These are phyloP conservation scores for Daldinia concentrica DNA, from an alignment of 495 filamentous ascomycete genomes.

Conservation along the genomic window DNA sequence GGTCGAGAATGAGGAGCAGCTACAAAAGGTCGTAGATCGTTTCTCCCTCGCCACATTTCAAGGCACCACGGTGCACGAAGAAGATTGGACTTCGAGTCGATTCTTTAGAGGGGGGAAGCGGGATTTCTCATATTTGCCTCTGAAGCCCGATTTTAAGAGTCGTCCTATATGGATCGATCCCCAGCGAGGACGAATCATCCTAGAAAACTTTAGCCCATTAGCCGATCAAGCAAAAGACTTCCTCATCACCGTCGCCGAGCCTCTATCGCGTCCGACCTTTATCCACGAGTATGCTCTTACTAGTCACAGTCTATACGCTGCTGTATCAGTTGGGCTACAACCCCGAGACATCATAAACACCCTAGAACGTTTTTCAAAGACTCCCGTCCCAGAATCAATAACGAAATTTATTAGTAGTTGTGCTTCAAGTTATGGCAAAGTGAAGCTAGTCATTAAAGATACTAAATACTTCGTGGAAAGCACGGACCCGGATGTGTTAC, in stretches of 20 bases:
- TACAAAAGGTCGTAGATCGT: slow-evolving; percentile 70
- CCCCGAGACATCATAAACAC: slow-evolving; percentile 90
- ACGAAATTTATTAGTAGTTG: slow-evolving; percentile 80
- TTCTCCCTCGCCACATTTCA: slow-evolving; percentile 65
- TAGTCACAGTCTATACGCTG: slow-evolving; percentile 91
- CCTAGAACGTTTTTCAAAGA: slow-evolving; percentile 88
- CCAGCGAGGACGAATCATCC: slow-evolving; percentile 79
- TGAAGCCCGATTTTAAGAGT: slow-evolving; percentile 89
- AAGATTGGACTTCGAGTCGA: slow-evolving; percentile 58
- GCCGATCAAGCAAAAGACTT: slow-evolving; percentile 91
- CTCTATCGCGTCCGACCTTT: slow-evolving; percentile 83
- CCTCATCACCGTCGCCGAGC: slow-evolving; percentile 94
- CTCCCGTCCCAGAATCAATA: slow-evolving; percentile 79
- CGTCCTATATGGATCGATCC: slow-evolving; percentile 95
- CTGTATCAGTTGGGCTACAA: slow-evolving; percentile 88
- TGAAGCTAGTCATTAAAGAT: slow-evolving; percentile 92
- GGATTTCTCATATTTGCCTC: slow-evolving; percentile 80
- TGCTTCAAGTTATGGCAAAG: slow-evolving; percentile 92
- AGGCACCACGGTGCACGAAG: slow-evolving; percentile 47
- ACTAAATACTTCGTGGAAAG: slow-evolving; percentile 95
- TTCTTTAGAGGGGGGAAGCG: slow-evolving; percentile 55
- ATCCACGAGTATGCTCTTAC: slow-evolving; percentile 95
- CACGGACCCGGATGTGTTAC: slow-evolving; percentile 82
- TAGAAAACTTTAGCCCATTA: slow-evolving; percentile 93
- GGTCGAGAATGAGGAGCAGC: slow-evolving; percentile 60